phyloP scores from a whole-genome alignment of 495 filamentous ascomycete species.

The Aspergillus baeticus region DNA sequence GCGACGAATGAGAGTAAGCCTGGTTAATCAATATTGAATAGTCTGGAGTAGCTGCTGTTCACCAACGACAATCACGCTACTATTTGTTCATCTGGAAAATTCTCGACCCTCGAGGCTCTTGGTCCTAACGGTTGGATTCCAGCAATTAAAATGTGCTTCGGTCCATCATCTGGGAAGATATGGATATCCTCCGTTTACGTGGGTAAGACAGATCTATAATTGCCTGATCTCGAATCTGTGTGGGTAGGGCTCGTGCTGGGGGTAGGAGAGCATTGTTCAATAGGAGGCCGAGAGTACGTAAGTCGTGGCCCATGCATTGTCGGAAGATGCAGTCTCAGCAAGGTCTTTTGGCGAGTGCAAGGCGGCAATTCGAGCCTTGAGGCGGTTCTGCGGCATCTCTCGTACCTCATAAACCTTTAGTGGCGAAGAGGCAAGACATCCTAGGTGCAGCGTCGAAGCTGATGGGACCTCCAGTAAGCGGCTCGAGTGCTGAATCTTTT shows the following conservation, averaged over 20 bases:
- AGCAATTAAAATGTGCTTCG: too few relatives aligned
- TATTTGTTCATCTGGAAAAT: background rate
- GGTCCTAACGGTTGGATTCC: background rate
- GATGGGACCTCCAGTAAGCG: too few relatives aligned
- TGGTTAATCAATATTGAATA: conserved; percentile 2
- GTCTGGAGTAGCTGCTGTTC: background rate
- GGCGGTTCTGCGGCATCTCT: background rate
- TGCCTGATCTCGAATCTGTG: conserved; percentile 6
- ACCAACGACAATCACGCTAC: background rate
- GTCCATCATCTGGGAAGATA: background rate
- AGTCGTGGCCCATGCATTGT: conserved; percentile 10
- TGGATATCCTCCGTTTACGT: background rate
- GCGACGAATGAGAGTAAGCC: conserved; percentile 1
- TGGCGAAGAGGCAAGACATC: too few relatives aligned
- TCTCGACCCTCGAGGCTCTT: background rate
- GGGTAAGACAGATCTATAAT: background rate
- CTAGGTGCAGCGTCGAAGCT: too few relatives aligned
- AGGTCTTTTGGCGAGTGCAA: background rate
- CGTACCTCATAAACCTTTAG: too few relatives aligned
- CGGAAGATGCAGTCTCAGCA: conserved; percentile 5
- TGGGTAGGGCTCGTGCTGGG: conserved; percentile 12
- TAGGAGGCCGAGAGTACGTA: conserved; percentile 10
- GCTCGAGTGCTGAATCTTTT: too few relatives aligned
- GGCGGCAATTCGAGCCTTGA: background rate
- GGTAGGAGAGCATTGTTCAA: conserved; percentile 2